These are phyloP conservation scores for Globisporangium spiculum DNA, from an alignment of 352 stramenopile genomes.

Conservation along the genomic window DNA sequence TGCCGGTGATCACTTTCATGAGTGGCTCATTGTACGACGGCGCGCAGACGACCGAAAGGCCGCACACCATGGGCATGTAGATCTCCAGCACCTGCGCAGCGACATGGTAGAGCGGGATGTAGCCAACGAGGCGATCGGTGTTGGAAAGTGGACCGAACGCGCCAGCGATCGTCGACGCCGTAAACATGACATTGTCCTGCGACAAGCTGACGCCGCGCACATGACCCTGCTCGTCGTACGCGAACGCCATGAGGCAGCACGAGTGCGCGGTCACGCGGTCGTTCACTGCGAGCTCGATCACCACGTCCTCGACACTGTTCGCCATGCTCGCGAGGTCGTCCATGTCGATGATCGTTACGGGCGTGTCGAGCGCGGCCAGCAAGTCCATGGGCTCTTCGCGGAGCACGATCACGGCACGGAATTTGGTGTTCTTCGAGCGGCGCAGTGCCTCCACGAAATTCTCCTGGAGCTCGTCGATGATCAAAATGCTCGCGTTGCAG, in stretches of 20 bases:
- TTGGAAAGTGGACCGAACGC: slow-evolving; percentile 52
- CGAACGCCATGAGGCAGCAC: slow-evolving; percentile 59
- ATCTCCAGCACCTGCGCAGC: slow-evolving; percentile 70
- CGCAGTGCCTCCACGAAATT: slow-evolving; percentile 43
- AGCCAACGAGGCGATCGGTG: slow-evolving; percentile 56
- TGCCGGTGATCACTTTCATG: slow-evolving; percentile 46
- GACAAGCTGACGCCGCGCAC: slow-evolving; percentile 58
- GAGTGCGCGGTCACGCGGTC: slow-evolving; percentile 34
- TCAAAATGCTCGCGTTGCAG: slow-evolving; percentile 48
- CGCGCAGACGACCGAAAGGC: slow-evolving; percentile 59
- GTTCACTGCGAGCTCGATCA: slow-evolving; percentile 29
- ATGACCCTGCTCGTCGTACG: slow-evolving; percentile 47
- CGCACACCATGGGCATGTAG: slow-evolving; percentile 65
- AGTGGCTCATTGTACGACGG: slow-evolving; percentile 43
- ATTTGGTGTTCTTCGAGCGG: slow-evolving; percentile 18
- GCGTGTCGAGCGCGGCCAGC: slow-evolving; percentile 24
- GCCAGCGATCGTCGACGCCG: slow-evolving; percentile 52
- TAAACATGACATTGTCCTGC: slow-evolving; percentile 87
- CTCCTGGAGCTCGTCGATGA: slow-evolving; percentile 50
- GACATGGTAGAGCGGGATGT: slow-evolving; percentile 69
- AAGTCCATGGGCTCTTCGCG: slow-evolving; percentile 26
- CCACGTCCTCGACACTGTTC: slow-evolving; percentile 22
- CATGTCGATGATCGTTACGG: slow-evolving; percentile 44
- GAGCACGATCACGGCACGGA: slow-evolving; percentile 54
- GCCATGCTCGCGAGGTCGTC: slow-evolving; percentile 39